Conservation (phyloP, 768 basidiomycete species). For the Scleroderma citrinum region DNA sequence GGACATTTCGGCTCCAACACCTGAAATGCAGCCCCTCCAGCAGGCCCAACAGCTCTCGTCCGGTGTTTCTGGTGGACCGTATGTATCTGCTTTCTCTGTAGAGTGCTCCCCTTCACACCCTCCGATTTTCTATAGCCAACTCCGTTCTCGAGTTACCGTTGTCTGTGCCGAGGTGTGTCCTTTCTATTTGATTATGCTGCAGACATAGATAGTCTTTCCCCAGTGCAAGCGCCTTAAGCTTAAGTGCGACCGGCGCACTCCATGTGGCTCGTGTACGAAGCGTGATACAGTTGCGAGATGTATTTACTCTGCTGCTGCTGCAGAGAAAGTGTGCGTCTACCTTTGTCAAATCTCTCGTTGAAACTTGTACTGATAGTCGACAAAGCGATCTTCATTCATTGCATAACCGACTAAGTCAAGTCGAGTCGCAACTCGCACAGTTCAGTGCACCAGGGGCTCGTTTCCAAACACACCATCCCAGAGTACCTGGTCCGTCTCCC, state of each 20-base stretch:
- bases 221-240: constrained; percentile 87
- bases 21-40: constrained; percentile 15
- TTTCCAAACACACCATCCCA: constrained; percentile 14
- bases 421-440: constrained; percentile 57
- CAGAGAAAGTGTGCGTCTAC: constrained; percentile 71
- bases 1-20: constrained; percentile 12
- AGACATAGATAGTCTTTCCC: neutral
- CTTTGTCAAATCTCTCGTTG: neutral
- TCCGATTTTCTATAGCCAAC: constrained; percentile 38
- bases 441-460: constrained; percentile 31
- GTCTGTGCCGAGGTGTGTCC: constrained; percentile 70
- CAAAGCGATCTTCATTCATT: constrained; percentile 73
- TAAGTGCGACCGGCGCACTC: constrained; percentile 74
- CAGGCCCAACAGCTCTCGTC: constrained; percentile 13
- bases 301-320: constrained; percentile 73
- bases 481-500: constrained; percentile 8
- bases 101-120: constrained; percentile 4
- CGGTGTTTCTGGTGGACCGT: constrained; percentile 25
- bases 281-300: constrained; percentile 70
- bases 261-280: constrained; percentile 74
- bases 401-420: constrained; percentile 69
- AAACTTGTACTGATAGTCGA: neutral
- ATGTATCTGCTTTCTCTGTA: constrained; percentile 11
- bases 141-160: constrained; percentile 73
- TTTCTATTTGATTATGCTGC: neutral